Base-by-base conservation (phyloP, 192 early-diverging fungal genomes). In the Coemansia sp. region DNA sequence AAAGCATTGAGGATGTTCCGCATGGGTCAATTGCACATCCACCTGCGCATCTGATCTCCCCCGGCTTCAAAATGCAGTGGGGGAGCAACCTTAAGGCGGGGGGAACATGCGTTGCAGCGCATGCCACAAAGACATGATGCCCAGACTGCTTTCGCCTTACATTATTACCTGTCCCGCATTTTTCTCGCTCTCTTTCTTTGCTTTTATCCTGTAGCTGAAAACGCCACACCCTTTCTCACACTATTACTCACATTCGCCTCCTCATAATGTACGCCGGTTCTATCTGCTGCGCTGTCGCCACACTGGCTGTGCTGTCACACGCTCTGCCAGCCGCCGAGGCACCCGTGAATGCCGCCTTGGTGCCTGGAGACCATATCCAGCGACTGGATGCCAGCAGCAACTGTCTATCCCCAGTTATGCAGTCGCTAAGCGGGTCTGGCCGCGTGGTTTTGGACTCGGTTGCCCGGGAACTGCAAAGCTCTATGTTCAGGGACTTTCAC, bases 401-500 rank as follows among this genome's bases (percentile, higher is more conserved):
- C 66, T 81, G 78, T 35, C 66, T 80, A 41, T 61, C 72, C 16
- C 66, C 55, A 11, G n/a, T 60, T 7, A 58, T 63, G n/a, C 39
- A 68, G 40, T 44, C 39, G 9, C 52, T 76, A 15, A 64, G 64
- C 59, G 60, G 40, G 3, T 45, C 59, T 3, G 67, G 58, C 34
- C 62, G 79, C 9, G 52, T 44, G 13, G 62, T 59, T 30, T 40
- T 82, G 35, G 61, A 69, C 61, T 64, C 63, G 4, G 52, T 73
- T 5, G 79, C 79, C 29, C 67, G 58, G 2, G 61, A 59, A 39
- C 68, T 82, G 38, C 52, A 65, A 11, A 27, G 15, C 45, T 71
- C 79, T n/a, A 55, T 68, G 65, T 82, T 76, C 68, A 70, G 74
- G 59, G 74, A 82, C 71, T 70, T 76, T 22, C 79, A 75, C 59